Base-by-base conservation (phyloP, 768 basidiomycete genomes). In the Kwoniella sp. region DNA sequence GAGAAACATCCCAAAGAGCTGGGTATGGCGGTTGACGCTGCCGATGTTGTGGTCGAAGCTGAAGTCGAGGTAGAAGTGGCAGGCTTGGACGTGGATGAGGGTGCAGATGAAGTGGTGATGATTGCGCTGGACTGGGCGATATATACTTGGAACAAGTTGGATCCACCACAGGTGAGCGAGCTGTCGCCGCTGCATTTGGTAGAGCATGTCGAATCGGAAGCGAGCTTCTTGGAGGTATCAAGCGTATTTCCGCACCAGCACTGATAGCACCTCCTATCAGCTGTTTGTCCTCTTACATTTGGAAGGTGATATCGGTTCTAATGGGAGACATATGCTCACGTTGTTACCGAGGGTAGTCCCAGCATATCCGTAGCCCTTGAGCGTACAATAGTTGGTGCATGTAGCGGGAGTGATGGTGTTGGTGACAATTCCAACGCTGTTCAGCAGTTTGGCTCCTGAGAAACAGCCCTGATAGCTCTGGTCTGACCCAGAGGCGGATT, bases 191-290 rank as follows among this genome's bases (percentile, higher is more conserved):
- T 36, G 47, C 71, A 73, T 8, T 37, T 25, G 19, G 44, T 25
- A 13, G 55, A 61, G 40, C 69, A 70, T 3, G 54, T 58, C 10
- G 55, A 22, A 25, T 57, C 61, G 5, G 62, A 27, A 24, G 57
- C 29, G 24, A 57, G 59, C 33, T 48, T 62, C 44, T 59, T 60
- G 21, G 55, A 26, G 36, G 48, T 29, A 40, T 58, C 54, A 15
- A 55, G n/a, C 2, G 59, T 59, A 24, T 68, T 66, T 25, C 66
- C 59, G 37, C 71, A 70, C 25, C 21, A 70, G 52, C 68, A 70
- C 71, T 72, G n/a, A 15, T 2, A 10, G 12, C 1, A 22, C 26
- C 44, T 52, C 22, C 12, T 27, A 55, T 63, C 55, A 63, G 61
- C 46, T 40, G 19, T 33, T 13, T 33, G 37, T 12, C 9, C 8